These are phyloP conservation scores for Zygoascus bituminiphila DNA, from an alignment of 805 yeast genomes.

Conservation along the genomic window DNA sequence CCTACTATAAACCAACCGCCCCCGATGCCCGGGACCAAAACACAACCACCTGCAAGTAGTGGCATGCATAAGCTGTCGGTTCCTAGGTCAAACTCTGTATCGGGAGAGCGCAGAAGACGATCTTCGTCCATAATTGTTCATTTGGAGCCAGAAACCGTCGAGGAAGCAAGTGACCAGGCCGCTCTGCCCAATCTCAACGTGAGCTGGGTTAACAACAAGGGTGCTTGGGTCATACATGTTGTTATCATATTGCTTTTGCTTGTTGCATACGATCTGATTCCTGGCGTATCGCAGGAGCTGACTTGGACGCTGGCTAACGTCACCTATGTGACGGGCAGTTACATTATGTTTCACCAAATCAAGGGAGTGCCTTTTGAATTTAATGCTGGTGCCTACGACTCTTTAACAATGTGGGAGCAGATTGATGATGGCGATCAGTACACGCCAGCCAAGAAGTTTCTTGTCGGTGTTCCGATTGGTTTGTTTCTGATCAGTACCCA, in stretches of 20 bases:
- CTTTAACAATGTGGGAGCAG: constrained; percentile 98
- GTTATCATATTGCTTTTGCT: constrained; percentile 71
- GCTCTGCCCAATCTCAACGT: constrained; percentile 87
- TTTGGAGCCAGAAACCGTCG: constrained; percentile 86
- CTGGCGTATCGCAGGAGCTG: constrained; percentile 73
- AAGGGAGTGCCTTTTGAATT: constrained; percentile 97
- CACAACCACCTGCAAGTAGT: background rate
- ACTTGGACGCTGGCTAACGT: constrained; percentile 91
- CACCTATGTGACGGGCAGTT: constrained; percentile 84
- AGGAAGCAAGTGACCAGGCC: constrained; percentile 86
- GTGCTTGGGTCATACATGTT: constrained; percentile 89
- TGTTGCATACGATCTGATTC: constrained; percentile 67
- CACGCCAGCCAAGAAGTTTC: constrained; percentile 91
- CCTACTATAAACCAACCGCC: background rate
- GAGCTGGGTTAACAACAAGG: constrained; percentile 91
- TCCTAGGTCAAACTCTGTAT: background rate
- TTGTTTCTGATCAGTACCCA: constrained; percentile 83
- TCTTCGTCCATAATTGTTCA: constrained; percentile 88
- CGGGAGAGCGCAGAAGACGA: constrained; percentile 44
- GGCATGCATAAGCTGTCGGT: constrained; percentile 3
- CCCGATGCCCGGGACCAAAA: background rate
- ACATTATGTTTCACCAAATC: constrained; percentile 92
- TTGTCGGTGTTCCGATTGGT: constrained; percentile 86
- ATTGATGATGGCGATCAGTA: constrained; percentile 92
- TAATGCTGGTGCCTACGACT: constrained; percentile 92